A percentile compares a stretch with the other conserved stretches of the same genome.
phyloP scores from a whole-genome alignment of 345 rosid species.

The Bruguiera sexangula region DNA sequence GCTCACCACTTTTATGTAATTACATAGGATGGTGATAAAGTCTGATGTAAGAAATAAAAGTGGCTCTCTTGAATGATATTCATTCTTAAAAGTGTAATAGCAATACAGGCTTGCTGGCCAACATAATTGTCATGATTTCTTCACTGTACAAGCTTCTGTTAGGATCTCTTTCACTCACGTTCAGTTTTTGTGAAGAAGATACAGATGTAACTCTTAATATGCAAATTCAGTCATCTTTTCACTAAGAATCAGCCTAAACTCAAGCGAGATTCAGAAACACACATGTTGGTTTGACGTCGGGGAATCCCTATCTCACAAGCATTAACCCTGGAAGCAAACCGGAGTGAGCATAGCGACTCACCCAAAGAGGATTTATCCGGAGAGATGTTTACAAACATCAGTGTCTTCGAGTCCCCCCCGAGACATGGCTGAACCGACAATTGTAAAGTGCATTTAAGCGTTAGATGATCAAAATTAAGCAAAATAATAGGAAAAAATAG shows the following conservation, averaged over 20 bases:
- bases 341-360: conserved; percentile 34
- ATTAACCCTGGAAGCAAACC: conserved; percentile 34
- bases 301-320: conserved; percentile 37
- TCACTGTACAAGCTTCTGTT: conserved; percentile 39
- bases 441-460: not conserved
- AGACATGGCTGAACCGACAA: conserved; percentile 29
- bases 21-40: too few species aligned
- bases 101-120: not conserved
- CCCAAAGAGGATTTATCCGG: conserved; percentile 24
- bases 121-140: not conserved
- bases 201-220: conserved; percentile 6
- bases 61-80: not conserved
- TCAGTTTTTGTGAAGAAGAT: conserved; percentile 22
- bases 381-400: conserved; percentile 33
- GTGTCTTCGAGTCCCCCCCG: conserved; percentile 37
- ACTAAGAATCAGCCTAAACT: conserved; percentile 23
- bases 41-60: too few species aligned
- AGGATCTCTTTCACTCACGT: conserved; percentile 32
- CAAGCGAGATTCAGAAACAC: conserved; percentile 30
- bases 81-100: not conserved
- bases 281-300: conserved; percentile 26
- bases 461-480: not conserved
- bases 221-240: not conserved
- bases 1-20: too few species aligned
- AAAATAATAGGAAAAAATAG: not conserved